Conservation (phyloP, 2,329 filamentous ascomycete genomes). For the Colletotrichum sp. region DNA sequence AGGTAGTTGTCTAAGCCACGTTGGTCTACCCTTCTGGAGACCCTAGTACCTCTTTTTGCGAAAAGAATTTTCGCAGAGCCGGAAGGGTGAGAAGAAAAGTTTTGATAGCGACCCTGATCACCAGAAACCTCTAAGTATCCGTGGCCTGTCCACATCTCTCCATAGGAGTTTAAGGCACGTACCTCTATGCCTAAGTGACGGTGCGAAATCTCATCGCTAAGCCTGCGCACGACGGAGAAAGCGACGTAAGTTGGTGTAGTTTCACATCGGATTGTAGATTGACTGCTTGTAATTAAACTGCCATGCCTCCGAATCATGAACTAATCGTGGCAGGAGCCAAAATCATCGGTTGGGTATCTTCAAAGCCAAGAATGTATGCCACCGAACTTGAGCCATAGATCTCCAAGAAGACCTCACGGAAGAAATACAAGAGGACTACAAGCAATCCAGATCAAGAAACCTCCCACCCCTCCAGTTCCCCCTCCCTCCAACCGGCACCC, state of each 20-base stretch:
- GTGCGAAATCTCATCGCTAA: background rate
- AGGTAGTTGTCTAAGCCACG: background rate
- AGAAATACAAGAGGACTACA: rapidly evolving
- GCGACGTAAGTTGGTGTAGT: background rate
- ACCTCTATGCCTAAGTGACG: background rate
- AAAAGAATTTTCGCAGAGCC: background rate
- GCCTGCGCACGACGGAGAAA: background rate
- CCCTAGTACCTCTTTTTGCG: background rate
- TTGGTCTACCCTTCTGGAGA: background rate
- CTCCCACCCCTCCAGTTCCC: background rate
- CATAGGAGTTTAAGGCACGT: background rate
- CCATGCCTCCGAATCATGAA: background rate
- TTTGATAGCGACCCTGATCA: background rate
- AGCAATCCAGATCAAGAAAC: background rate
- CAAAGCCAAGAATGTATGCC: background rate
- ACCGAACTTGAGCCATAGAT: background rate
- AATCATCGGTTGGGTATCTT: background rate
- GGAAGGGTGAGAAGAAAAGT: background rate
- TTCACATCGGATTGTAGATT: background rate
- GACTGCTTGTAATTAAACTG: rapidly evolving
- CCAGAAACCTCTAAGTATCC: background rate
- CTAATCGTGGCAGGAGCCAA: background rate
- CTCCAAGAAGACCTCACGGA: background rate
- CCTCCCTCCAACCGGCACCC: background rate
- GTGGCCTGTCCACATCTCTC: background rate